Evolutionary conservation across 2,329 filamentous ascomycete species (phyloP), one percentile per base, ranked within the genome.

Genomic region (Sordariomycetes sp.): DNA sequence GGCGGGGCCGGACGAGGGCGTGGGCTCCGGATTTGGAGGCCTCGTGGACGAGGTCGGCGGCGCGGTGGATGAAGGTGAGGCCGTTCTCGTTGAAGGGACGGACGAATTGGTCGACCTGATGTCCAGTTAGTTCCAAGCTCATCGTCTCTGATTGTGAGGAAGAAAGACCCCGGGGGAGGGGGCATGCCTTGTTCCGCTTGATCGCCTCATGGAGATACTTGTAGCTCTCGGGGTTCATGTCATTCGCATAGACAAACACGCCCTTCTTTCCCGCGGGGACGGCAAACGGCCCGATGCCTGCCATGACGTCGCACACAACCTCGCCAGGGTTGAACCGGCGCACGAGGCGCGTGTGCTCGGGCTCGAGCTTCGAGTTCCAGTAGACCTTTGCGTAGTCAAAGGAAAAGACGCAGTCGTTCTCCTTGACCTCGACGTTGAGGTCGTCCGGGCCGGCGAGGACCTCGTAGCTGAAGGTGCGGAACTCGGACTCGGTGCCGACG

Each of bases 381-480:
- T 99, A 99, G 3, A 99, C 94, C 64, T 95, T 95, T 61, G 87
- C 82, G 70, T 95, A 99, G 74, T 99, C 89, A 70, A 99, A 97
- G 58, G 78, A 78, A 74, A 96, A 99, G n/a, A 78, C 75, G 73
- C 94, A 97, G 60, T 84, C 81, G 64, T 88, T 86, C 72, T 96
- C 90, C 62, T 81, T 82, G 56, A 94, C 80, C 61, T 88, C 82
- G 57, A 99, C 94, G 56, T 91, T 84, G 69, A 96, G 75, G 65
- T 97, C 85, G 64, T 90, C 82, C 0, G 83, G 80, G 0, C 94
- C 94, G 1, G 84, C 85, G 0, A 99, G 80, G 15, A 97, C 80
- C 72, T 99, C 94, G 73, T 96, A 97, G 35, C 80, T 79, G 70
- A 99, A 97, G 0, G 94, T 97, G 56, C 94, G 84, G 72, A 89